Evolutionary conservation across 352 stramenopile species (phyloP).

Genomic region (Thraustochytrium sp.): DNA sequence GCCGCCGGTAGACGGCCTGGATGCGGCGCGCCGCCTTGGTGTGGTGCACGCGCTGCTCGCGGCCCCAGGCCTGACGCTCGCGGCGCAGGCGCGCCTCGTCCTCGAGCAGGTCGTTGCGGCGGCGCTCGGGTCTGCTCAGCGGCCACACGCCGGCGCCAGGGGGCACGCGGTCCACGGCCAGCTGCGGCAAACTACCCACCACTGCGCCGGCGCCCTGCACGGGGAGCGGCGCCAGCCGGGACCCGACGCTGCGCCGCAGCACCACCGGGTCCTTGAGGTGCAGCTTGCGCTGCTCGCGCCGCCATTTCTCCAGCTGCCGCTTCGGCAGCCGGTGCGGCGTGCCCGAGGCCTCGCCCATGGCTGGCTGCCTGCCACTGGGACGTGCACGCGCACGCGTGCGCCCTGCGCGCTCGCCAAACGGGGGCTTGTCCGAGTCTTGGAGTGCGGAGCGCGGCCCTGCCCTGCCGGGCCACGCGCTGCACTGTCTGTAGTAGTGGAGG

Average conservation of each 20-base stretch:
- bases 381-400: too few species aligned
- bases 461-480: too few species aligned
- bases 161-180: background rate
- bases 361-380: background rate
- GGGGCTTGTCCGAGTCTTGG: too few species aligned
- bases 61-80: background rate
- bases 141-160: background rate
- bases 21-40: background rate
- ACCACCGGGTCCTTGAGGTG: background rate
- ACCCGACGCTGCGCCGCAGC: background rate
- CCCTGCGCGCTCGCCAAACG: too few species aligned
- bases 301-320: background rate
- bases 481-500: too few species aligned
- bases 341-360: background rate
- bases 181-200: background rate
- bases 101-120: background rate
- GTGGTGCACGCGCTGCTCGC: background rate
- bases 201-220: background rate
- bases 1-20: background rate
- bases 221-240: background rate
- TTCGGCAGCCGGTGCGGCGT: background rate
- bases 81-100: background rate
- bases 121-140: background rate
- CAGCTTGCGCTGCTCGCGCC: background rate
- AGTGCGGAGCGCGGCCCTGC: too few species aligned